These are phyloP conservation scores for Monosporascus sp. DNA, from an alignment of 2,329 filamentous ascomycete genomes.

Conservation along the genomic window DNA sequence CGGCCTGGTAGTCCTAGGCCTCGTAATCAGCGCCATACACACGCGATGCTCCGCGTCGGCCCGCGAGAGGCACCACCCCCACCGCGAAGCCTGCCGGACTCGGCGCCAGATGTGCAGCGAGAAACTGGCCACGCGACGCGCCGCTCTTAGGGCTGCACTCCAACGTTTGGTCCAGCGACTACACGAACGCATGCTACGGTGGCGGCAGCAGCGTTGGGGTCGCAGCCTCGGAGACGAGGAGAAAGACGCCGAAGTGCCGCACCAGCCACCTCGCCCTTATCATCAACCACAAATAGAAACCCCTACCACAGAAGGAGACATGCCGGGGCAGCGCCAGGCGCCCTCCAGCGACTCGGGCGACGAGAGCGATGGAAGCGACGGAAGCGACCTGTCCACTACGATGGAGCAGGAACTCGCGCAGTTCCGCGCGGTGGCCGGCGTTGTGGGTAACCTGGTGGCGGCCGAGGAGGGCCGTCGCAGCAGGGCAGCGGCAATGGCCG, in stretches of 20 bases:
- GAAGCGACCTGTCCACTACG: slow-evolving; percentile 23
- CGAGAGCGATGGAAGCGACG: slow-evolving; percentile 15
- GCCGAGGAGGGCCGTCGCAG: slow-evolving; percentile 33
- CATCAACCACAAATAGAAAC: too few relatives aligned
- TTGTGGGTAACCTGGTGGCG: slow-evolving; percentile 41
- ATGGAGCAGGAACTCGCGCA: slow-evolving; percentile 46
- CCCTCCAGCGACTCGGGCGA: slow-evolving; percentile 11
- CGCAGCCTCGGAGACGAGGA: slow-evolving; percentile 27
- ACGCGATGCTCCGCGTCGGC: slow-evolving; percentile 21
- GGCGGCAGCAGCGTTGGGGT: background rate
- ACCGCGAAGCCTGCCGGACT: slow-evolving; percentile 19
- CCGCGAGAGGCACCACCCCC: slow-evolving; percentile 21
- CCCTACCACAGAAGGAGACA: too few relatives aligned
- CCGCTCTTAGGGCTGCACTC: slow-evolving; percentile 19
- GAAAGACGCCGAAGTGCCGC: slow-evolving; percentile 26
- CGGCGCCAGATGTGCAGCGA: slow-evolving; percentile 1
- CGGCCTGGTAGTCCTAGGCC: slow-evolving; percentile 18
- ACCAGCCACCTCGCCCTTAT: too few relatives aligned
- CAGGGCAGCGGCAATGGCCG: background rate
- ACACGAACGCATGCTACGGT: slow-evolving; percentile 8
- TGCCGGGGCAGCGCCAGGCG: too few relatives aligned
- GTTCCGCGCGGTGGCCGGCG: slow-evolving; percentile 40
- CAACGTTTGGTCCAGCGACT: slow-evolving; percentile 26
- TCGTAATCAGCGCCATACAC: slow-evolving; percentile 20
- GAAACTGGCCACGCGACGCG: slow-evolving; percentile 7